Base-by-base conservation (phyloP, 169 alveolate genomes). In the Plasmodium berghei region DNA sequence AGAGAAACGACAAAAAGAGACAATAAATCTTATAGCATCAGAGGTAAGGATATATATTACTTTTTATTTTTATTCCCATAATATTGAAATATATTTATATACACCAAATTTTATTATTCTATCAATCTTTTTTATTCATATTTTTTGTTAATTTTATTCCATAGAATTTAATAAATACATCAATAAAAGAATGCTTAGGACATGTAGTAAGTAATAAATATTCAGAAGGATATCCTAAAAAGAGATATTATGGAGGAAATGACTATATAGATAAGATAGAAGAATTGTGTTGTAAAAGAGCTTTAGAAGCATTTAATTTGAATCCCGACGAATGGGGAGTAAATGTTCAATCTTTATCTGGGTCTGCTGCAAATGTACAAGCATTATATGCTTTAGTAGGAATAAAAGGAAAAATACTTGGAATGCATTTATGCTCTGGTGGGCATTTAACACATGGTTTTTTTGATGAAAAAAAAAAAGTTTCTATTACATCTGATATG, bases 201-300 rank as follows among this genome's bases (percentile, higher is more conserved):
- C 88, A 97, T 62, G 91, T 94, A 52, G 92, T 98, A 83, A 96
- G 98, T 28, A 97, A 97, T 96, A 97, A 98, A 92, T 98, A 98
- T 85, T 89, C 98, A 26, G 99, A 98, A 89, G 99, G 99, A 6
- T 97, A 96, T 88, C 98, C 99, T 14, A 99, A 99, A 18, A 97
- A 98, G 12, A 92, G 99, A 75, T 97, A 97, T 87, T 98, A 97
- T 77, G 98, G 98, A 45, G 98, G 98, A 46, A 96, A 96, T 58
- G 97, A 96, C 71, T 92, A 93, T 71, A 92, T 96, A 9, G 99
- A 97, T 80, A 93, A 95, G 70, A 87, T 96, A 14, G 99, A 97
- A 85, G 63, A 75, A 12, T 94, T 96, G 0, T 97, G 99, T 93
- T 94, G 93, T 70, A 75, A 97, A 86, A 94, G 99, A 87, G 99